phyloP scores from a whole-genome alignment of 140 eudicot genomes.

The Bidens hawaiensis region DNA sequence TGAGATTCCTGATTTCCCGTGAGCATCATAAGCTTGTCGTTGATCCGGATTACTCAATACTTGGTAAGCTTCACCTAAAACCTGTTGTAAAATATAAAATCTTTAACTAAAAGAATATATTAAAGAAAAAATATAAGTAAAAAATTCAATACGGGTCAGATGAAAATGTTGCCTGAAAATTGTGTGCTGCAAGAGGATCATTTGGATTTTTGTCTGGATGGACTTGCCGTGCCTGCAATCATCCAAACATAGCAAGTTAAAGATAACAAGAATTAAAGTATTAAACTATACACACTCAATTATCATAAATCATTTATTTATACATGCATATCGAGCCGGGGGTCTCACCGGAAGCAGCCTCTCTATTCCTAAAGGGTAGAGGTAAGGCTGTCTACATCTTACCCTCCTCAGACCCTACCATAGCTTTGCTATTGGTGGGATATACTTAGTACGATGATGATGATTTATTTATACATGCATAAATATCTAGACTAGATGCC shows the following conservation, averaged over 20 bases:
- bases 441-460: no score
- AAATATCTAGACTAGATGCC: no score
- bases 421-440: no score
- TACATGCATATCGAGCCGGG: no score
- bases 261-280: not conserved
- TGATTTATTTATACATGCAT: no score
- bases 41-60: slow-evolving; percentile 88
- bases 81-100: slow-evolving; percentile 32
- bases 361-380: no score
- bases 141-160: not conserved
- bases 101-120: not conserved
- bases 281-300: not conserved
- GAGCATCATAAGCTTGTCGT: slow-evolving; percentile 84
- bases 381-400: no score
- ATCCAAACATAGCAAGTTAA: slow-evolving; percentile 15
- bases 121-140: not conserved
- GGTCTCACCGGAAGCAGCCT: no score
- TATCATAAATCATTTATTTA: no score
- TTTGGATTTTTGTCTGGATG: slow-evolving; percentile 97
- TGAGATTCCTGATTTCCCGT: slow-evolving; percentile 94
- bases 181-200: slow-evolving; percentile 91
- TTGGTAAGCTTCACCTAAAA: slow-evolving; percentile 97
- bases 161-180: slow-evolving; percentile 63
- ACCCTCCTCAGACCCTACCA: no score
- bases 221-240: slow-evolving; percentile 88